These are phyloP conservation scores for Chaetomiaceae sp. DNA, from an alignment of 2,329 filamentous ascomycete species.

Conservation along the genomic window DNA sequence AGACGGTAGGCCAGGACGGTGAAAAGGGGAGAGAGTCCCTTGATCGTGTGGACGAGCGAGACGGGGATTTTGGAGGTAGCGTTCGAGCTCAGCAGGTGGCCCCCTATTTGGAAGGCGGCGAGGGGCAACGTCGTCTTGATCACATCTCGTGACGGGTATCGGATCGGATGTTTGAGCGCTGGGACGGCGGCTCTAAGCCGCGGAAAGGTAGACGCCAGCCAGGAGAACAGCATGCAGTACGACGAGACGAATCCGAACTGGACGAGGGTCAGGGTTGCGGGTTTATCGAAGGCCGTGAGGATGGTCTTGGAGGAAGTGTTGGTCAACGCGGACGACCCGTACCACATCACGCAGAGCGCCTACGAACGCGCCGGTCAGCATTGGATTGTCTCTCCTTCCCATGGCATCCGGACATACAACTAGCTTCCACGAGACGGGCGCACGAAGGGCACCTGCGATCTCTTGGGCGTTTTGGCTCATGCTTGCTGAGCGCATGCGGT, in stretches of 20 bases:
- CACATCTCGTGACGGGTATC: conserved; percentile 73
- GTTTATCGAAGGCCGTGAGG: conserved; percentile 83
- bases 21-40: conserved; percentile 91
- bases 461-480: conserved; percentile 92
- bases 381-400: neutral
- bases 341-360: conserved; percentile 87
- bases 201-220: conserved; percentile 69
- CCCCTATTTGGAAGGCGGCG: conserved; percentile 86
- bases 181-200: conserved; percentile 66
- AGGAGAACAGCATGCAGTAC: conserved; percentile 78
- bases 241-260: conserved; percentile 92
- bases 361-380: conserved; percentile 39
- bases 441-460: conserved; percentile 83
- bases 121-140: conserved; percentile 85
- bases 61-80: conserved; percentile 94
- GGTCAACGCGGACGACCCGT: conserved; percentile 88
- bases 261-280: conserved; percentile 83
- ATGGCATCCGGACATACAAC: conserved; percentile 56
- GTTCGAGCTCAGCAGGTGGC: conserved; percentile 89
- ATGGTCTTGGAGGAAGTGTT: conserved; percentile 99
- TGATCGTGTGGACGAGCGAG: conserved; percentile 96
- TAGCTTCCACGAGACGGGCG: conserved; percentile 81
- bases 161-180: conserved; percentile 78
- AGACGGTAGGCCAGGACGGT: conserved; percentile 91
- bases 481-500: conserved; percentile 75